phyloP scores from a whole-genome alignment of 1,139 yeast species.

The Protomyces pachydermus region DNA sequence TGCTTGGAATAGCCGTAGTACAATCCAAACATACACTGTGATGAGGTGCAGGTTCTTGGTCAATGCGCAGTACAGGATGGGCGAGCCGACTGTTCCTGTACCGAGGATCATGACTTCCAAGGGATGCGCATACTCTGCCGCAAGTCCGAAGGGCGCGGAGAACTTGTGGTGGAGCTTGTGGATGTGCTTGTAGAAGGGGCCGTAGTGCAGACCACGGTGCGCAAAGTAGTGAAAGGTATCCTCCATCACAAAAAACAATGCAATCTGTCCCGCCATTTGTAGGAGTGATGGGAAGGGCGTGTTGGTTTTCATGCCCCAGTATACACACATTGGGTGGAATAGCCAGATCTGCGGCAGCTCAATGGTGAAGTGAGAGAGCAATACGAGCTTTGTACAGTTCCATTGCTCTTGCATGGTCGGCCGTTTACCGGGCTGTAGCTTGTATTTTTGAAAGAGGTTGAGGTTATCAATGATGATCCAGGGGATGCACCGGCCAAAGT shows the following conservation, averaged over 20 bases:
- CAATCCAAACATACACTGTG: slow-evolving; percentile 81
- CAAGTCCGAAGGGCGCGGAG: slow-evolving; percentile 93
- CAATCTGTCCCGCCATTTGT: slow-evolving; percentile 59
- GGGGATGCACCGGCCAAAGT: slow-evolving; percentile 81
- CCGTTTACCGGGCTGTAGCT: slow-evolving; percentile 72
- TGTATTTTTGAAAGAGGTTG: slow-evolving; percentile 69
- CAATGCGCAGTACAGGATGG: slow-evolving; percentile 63
- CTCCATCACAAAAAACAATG: slow-evolving; percentile 73
- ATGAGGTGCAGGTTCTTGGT: slow-evolving; percentile 68
- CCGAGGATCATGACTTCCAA: slow-evolving; percentile 86
- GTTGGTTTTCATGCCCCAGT: slow-evolving; percentile 63
- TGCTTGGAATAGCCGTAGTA: slow-evolving; percentile 85
- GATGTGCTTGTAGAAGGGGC: slow-evolving; percentile 77
- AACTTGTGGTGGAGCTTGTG: slow-evolving; percentile 96
- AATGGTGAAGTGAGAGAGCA: slow-evolving; percentile 77
- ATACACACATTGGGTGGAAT: slow-evolving; percentile 82
- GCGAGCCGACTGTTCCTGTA: slow-evolving; percentile 90
- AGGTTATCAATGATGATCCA: slow-evolving; percentile 77
- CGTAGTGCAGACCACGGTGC: slow-evolving; percentile 81
- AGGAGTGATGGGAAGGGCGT: slow-evolving; percentile 76
- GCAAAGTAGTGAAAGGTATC: slow-evolving; percentile 96
- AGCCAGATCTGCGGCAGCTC: slow-evolving; percentile 96
- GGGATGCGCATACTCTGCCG: slow-evolving; percentile 97
- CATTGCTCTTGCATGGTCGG: slow-evolving; percentile 80
- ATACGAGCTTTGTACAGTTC: slow-evolving; percentile 81